Percentiles rank a stretch among this genome's conserved stretches.
These are phyloP conservation scores for Tolypocladium pustulatum DNA, from an alignment of 2,329 filamentous ascomycete genomes.

Conservation along the genomic window DNA sequence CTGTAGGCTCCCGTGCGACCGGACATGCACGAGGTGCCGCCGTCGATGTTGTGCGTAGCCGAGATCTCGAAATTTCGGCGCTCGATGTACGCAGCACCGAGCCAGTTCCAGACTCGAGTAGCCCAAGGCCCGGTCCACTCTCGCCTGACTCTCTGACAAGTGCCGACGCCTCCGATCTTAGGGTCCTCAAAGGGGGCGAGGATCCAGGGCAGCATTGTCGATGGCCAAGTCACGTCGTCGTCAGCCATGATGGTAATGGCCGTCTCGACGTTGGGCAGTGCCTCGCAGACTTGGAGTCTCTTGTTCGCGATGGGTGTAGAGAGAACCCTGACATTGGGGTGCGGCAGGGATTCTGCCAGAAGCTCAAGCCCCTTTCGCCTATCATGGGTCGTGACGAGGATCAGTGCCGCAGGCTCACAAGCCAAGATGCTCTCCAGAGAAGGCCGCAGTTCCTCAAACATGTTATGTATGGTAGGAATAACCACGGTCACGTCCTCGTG, in stretches of 20 bases:
- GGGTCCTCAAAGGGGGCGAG: constrained; percentile 83
- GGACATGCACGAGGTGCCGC: constrained; percentile 93
- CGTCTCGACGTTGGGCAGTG: constrained; percentile 75
- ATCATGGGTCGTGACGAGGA: constrained; percentile 78
- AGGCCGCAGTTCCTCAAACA: constrained; percentile 70
- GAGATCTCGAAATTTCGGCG: constrained; percentile 95
- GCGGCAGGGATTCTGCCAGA: constrained; percentile 51
- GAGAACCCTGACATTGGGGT: constrained; percentile 60
- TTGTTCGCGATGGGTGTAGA: constrained; percentile 85
- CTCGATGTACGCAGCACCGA: constrained; percentile 86
- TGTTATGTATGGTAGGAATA: constrained; percentile 83
- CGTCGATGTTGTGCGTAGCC: constrained; percentile 88
- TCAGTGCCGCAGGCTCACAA: constrained; percentile 59
- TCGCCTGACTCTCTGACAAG: constrained; percentile 76
- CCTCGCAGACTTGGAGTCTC: constrained; percentile 83
- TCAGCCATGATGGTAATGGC: constrained; percentile 86
- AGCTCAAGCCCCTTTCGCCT: constrained; percentile 59
- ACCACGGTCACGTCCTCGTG: constrained; percentile 85
- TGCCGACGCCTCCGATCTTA: constrained; percentile 80
- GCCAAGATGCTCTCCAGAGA: constrained; percentile 70
- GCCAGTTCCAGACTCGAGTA: constrained; percentile 70
- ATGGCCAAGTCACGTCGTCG: constrained; percentile 90
- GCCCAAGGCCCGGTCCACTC: constrained; percentile 48
- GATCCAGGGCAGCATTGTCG: constrained; percentile 80
- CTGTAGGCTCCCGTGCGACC: constrained; percentile 89